Evolutionary conservation across 768 basidiomycete species (phyloP), one percentile per base, ranked within the genome.

Genomic region (Sutorius australiensis): DNA sequence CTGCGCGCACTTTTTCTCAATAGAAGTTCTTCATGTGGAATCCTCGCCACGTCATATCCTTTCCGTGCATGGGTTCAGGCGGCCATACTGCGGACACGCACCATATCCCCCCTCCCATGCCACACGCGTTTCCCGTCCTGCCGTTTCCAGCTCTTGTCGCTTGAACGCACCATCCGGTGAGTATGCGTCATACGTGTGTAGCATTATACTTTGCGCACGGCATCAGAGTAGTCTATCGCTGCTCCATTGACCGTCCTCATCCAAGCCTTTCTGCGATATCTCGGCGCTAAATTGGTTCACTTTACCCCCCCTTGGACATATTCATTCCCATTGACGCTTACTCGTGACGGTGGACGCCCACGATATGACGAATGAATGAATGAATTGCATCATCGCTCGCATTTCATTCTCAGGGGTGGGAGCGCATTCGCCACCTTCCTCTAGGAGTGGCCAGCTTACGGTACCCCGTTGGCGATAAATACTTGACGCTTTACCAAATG

Each of bases 41-140:
- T 32, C 48, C 24, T 56, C 12, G 51, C 59, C 62, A 61, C 57
- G 59, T 61, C 59, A 60, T 56, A 32, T 38, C 24, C 38, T 54
- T 50, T 48, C 34, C 36, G 43, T 42, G 27, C 43, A 48, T 50
- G 51, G 48, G 19, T 12, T 33, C 34, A 37, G 55, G 57, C 60
- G 62, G 64, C 60, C 62, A 30, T 54, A 67, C 54, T 65, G 62
- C 57, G 64, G 65, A 56, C 62, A 59, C 53, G 50, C 62, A 50
- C 2, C 34, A 21, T 38, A 31, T 44, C 53, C 37, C 47, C 53
- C 37, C 39, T 28, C 30, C 52, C 46, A 38, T 45, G 37, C 21
- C 38, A 13, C 50, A 50, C 33, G 43, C 17, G 31, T 33, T 46
- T 40, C 40, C 52, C 54, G 47, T 53, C 44, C 44, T 5, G 28